Evolutionary conservation across 1,139 yeast genomes (phyloP).

Genomic region (Fermentozyma sake): DNA sequence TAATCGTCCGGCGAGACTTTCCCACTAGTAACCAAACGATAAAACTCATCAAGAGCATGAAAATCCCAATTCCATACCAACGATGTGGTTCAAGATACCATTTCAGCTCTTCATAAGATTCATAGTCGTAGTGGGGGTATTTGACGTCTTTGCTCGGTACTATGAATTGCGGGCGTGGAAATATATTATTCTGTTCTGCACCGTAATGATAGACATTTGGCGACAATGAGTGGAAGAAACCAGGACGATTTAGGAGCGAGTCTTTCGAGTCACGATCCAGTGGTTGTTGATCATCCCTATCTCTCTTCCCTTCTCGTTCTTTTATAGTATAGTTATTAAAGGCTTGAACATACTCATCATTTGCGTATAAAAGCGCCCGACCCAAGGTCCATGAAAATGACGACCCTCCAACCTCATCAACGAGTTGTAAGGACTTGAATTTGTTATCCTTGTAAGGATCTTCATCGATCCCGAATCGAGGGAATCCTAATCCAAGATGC

Average conservation of each 20-base stretch:
- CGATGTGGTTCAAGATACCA: constrained; percentile 49
- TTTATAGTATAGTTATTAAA: constrained; percentile 23
- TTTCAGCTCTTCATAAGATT: constrained; percentile 31
- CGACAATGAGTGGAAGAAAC: constrained; percentile 49
- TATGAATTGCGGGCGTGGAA: constrained; percentile 41
- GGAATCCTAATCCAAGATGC: constrained; percentile 72
- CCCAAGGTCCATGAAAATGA: constrained; percentile 85
- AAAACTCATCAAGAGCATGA: constrained; percentile 36
- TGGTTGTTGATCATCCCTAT: too few species aligned
- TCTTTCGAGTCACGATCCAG: background rate
- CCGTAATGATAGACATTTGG: constrained; percentile 47
- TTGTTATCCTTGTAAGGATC: constrained; percentile 18
- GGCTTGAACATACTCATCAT: constrained; percentile 41
- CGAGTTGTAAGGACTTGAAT: constrained; percentile 52
- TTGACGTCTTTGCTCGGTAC: constrained; percentile 15
- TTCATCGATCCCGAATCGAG: constrained; percentile 48
- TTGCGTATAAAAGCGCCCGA: constrained; percentile 63
- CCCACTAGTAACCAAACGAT: constrained; percentile 50
- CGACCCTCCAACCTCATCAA: constrained; percentile 59
- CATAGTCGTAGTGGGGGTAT: constrained; percentile 27
- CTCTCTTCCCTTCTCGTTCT: background rate
- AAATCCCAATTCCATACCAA: constrained; percentile 51
- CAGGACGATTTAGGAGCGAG: constrained; percentile 16
- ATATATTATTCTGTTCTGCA: constrained; percentile 45
- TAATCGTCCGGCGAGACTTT: constrained; percentile 17